Evolutionary conservation across 2,329 filamentous ascomycete genomes (phyloP).

Genomic region (Aspergillus tamarii): DNA sequence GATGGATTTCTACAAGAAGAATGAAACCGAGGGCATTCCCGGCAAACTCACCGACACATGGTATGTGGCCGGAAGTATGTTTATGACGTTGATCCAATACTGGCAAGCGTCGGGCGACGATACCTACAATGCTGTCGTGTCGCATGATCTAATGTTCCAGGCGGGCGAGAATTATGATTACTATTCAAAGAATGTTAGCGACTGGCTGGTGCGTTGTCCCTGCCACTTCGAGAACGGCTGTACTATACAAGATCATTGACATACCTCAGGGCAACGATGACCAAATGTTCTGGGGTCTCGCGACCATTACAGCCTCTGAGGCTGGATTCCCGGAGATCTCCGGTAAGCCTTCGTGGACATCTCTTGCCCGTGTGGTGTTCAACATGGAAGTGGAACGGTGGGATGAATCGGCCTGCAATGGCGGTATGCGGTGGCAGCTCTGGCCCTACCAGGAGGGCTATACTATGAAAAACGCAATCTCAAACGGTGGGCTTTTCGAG

Average conservation of each 20-base stretch:
- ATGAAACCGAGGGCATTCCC: not conserved
- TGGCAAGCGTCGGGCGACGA: not conserved
- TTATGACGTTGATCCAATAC: not conserved
- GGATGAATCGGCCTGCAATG: not conserved
- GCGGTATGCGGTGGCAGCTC: not conserved
- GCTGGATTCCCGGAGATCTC: not conserved
- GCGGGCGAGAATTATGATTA: not conserved
- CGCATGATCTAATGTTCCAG: not conserved
- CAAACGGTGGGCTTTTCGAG: not conserved
- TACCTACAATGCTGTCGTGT: not conserved
- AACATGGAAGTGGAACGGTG: not conserved
- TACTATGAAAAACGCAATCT: not conserved
- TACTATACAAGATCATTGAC: not conserved
- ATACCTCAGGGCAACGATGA: not conserved
- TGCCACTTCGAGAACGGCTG: too few relatives aligned
- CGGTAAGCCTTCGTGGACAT: not conserved
- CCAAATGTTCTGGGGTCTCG: not conserved
- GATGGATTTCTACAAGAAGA: not conserved
- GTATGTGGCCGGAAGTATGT: not conserved
- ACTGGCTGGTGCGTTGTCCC: not conserved
- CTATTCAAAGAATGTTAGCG: not conserved
- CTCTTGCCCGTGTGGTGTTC: not conserved
- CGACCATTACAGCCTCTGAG: not conserved
- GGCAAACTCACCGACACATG: not conserved
- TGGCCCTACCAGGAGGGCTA: not conserved